Conservation (phyloP, 2,329 filamentous ascomycete species). For the Calonectria crousiana region DNA sequence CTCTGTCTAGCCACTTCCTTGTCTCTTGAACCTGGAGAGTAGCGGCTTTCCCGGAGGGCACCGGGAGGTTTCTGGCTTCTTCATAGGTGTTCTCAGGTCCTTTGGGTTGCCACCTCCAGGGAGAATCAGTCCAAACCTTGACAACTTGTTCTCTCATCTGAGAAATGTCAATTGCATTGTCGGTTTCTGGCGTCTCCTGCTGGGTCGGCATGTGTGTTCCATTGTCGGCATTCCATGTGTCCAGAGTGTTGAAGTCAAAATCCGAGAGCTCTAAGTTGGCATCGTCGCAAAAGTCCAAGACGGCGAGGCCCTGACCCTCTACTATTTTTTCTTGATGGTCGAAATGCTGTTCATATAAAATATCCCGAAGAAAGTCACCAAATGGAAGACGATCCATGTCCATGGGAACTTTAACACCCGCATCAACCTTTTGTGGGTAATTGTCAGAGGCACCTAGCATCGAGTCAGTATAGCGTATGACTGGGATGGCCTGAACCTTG, state of each 20-base stretch:
- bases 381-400: conserved; percentile 57
- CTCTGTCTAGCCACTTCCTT: conserved; percentile 52
- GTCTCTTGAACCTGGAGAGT: conserved; percentile 55
- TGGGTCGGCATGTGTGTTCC: conserved; percentile 41
- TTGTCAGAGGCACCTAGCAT: conserved; percentile 18
- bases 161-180: conserved; percentile 57
- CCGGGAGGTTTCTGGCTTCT: conserved; percentile 60
- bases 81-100: conserved; percentile 57
- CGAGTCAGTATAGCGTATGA: conserved; percentile 8
- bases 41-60: conserved; percentile 54
- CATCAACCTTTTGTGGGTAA: conserved; percentile 32
- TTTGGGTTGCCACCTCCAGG: conserved; percentile 63
- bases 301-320: conserved; percentile 57
- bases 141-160: conserved; percentile 61
- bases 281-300: conserved; percentile 65
- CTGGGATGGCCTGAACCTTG: not conserved
- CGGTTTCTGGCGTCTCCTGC: conserved; percentile 44
- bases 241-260: conserved; percentile 63
- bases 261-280: conserved; percentile 64
- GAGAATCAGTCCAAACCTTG: conserved; percentile 63
- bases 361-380: conserved; percentile 63
- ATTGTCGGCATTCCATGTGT: conserved; percentile 61
- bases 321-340: conserved; percentile 48
- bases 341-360: conserved; percentile 61
- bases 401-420: conserved; percentile 30